These are phyloP conservation scores for Trametopsis cervina DNA, from an alignment of 768 basidiomycete genomes.

Conservation along the genomic window DNA sequence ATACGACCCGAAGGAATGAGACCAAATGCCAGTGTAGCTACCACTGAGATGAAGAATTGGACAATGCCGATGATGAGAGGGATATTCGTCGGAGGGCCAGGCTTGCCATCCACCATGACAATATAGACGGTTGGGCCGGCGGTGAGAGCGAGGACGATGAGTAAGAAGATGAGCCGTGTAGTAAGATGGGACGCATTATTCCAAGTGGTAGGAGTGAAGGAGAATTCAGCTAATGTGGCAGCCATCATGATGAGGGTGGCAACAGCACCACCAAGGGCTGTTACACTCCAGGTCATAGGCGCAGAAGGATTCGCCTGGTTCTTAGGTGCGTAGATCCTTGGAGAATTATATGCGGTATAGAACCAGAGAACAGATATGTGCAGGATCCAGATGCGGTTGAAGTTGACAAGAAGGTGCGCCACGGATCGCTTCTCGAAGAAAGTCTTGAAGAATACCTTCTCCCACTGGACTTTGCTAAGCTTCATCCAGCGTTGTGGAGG, in stretches of 20 bases:
- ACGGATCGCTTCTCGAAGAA: slow-evolving; percentile 94
- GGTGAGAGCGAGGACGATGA: slow-evolving; percentile 89
- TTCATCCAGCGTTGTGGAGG: slow-evolving; percentile 92
- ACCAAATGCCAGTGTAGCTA: slow-evolving; percentile 77
- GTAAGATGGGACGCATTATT: slow-evolving; percentile 97
- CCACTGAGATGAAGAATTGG: slow-evolving; percentile 87
- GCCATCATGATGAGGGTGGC: slow-evolving; percentile 90
- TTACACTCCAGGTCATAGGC: slow-evolving; percentile 92
- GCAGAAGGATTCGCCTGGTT: slow-evolving; percentile 63
- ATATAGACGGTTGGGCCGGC: slow-evolving; percentile 93
- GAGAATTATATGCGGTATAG: slow-evolving; percentile 97
- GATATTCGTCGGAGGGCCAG: slow-evolving; percentile 45
- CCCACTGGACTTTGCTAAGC: slow-evolving; percentile 90
- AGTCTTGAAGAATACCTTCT: slow-evolving; percentile 95
- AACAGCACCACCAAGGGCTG: slow-evolving; percentile 93
- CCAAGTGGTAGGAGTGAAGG: slow-evolving; percentile 98
- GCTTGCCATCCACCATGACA: slow-evolving; percentile 68
- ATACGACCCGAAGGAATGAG: slow-evolving; percentile 93
- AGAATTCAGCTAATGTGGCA: slow-evolving; percentile 91
- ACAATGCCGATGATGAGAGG: slow-evolving; percentile 90
- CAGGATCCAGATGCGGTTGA: slow-evolving; percentile 98
- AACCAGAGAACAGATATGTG: slow-evolving; percentile 94
- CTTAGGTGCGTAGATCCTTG: slow-evolving; percentile 77
- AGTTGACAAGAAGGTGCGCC: slow-evolving; percentile 94
- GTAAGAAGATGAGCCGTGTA: slow-evolving; percentile 85